Percentiles rank a stretch among this genome's conserved stretches.
phyloP scores from a whole-genome alignment of 1,284 basidiomycete species.

The Clitocybe nebularis region DNA sequence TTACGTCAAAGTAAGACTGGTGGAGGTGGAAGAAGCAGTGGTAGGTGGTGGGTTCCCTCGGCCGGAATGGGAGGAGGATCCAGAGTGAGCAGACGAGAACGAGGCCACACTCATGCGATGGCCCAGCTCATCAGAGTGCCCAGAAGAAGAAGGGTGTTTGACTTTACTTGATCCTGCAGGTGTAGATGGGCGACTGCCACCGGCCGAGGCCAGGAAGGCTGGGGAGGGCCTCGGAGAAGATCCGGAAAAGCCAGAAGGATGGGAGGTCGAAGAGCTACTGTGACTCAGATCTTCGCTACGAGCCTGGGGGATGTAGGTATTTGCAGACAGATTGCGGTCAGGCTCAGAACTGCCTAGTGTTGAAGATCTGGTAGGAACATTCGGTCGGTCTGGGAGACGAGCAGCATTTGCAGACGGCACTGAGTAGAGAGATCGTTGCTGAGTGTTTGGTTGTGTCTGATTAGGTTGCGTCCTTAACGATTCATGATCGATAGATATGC shows the following conservation, averaged over 20 bases:
- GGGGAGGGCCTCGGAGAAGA: constrained; percentile 46
- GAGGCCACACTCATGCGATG: constrained; percentile 40
- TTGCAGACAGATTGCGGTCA: constrained; percentile 43
- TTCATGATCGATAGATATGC: constrained; percentile 13
- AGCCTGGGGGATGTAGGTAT: constrained; percentile 39
- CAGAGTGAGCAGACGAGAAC: constrained; percentile 46
- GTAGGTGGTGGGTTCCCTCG: constrained; percentile 44
- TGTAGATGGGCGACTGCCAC: constrained; percentile 45
- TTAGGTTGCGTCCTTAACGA: constrained; percentile 8
- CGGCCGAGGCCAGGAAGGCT: constrained; percentile 42
- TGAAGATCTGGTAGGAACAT: constrained; percentile 55
- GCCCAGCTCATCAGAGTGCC: constrained; percentile 43
- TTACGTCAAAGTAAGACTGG: constrained; percentile 42
- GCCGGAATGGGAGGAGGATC: constrained; percentile 41
- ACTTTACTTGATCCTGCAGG: constrained; percentile 45
- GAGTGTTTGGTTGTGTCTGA: constrained; percentile 14
- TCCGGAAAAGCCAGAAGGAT: constrained; percentile 18
- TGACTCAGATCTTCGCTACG: constrained; percentile 75
- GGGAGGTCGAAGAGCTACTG: constrained; percentile 26
- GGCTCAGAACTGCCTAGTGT: constrained; percentile 53
- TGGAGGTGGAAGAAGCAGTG: constrained; percentile 38
- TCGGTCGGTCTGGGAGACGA: constrained; percentile 45
- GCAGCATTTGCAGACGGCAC: constrained; percentile 30
- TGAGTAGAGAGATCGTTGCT: constrained; percentile 26
- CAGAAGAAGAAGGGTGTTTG: constrained; percentile 46